These are phyloP conservation scores for Wickerhamiella azyma DNA, from an alignment of 805 yeast species.

Conservation along the genomic window DNA sequence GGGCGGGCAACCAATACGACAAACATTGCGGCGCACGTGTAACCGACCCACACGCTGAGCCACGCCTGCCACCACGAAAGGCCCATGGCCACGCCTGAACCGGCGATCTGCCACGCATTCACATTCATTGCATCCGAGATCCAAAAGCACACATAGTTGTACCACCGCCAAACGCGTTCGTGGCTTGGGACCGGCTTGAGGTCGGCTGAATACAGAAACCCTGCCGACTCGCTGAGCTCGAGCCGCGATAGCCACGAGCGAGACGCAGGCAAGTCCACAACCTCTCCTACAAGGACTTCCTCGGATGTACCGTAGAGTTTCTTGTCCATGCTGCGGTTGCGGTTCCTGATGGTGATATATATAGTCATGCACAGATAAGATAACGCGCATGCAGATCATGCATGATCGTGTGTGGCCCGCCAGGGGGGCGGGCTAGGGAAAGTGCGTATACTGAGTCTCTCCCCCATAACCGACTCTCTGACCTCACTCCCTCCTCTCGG, in stretches of 20 bases:
- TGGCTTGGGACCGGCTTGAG: constrained; percentile 62
- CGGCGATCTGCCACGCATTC: constrained; percentile 81
- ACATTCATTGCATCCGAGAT: constrained; percentile 76
- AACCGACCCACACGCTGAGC: constrained; percentile 78
- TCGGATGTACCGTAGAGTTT: not conserved
- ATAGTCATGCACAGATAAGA: too few species aligned
- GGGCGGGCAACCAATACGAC: constrained; percentile 55
- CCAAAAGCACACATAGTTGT: constrained; percentile 68
- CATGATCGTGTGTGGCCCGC: too few species aligned
- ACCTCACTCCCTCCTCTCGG: too few species aligned
- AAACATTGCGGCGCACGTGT: constrained; percentile 50
- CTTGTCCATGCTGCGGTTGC: not conserved
- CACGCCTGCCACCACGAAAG: constrained; percentile 82
- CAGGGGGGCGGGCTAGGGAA: too few species aligned
- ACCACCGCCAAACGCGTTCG: constrained; percentile 75
- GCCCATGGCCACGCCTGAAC: constrained; percentile 64
- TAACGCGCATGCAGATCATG: too few species aligned
- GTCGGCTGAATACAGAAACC: constrained; percentile 58
- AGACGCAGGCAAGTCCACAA: not conserved
- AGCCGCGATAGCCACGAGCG: not conserved
- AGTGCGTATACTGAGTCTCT: too few species aligned
- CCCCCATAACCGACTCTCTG: too few species aligned
- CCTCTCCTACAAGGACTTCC: not conserved
- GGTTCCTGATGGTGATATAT: not conserved
- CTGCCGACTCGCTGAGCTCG: not conserved